A percentile compares a stretch with the other conserved stretches of the same genome.
These are phyloP conservation scores for Nadsonia starkeyi-henricii DNA, from an alignment of 1,139 yeast genomes.

Conservation along the genomic window DNA sequence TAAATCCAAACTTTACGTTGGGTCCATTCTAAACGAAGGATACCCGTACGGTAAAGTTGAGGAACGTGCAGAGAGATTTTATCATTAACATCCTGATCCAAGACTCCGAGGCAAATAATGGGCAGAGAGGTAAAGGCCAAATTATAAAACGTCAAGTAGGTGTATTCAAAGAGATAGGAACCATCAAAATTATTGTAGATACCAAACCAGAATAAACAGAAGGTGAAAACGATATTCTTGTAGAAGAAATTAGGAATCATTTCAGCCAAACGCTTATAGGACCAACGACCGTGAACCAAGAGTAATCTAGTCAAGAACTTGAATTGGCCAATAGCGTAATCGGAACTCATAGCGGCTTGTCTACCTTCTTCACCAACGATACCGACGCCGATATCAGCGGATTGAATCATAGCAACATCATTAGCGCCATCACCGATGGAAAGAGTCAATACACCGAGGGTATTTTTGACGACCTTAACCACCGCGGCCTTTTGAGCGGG, in stretches of 20 bases:
- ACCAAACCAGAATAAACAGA: conserved; percentile 91
- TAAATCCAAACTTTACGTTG: conserved; percentile 69
- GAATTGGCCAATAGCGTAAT: conserved; percentile 93
- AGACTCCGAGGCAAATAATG: conserved; percentile 74
- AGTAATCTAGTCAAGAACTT: conserved; percentile 65
- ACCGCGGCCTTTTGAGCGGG: conserved; percentile 97
- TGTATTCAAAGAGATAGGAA: conserved; percentile 79
- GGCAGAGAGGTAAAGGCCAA: conserved; percentile 93
- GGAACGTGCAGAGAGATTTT: conserved; percentile 78
- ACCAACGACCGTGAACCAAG: conserved; percentile 93
- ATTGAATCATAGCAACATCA: conserved; percentile 97
- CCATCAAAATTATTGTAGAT: conserved; percentile 79
- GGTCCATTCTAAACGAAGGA: conserved; percentile 69
- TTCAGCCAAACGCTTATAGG: conserved; percentile 79
- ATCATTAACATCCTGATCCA: conserved; percentile 88
- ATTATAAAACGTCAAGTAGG: conserved; percentile 83
- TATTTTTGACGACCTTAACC: conserved; percentile 73
- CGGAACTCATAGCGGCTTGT: conserved; percentile 96
- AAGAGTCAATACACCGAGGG: conserved; percentile 73
- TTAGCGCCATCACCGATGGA: conserved; percentile 98
- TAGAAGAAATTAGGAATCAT: conserved; percentile 91
- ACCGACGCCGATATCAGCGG: conserved; percentile 96
- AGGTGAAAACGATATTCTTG: conserved; percentile 78
- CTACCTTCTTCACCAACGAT: conserved; percentile 98
- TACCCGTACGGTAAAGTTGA: conserved; percentile 75